Percentiles rank a stretch among this genome's conserved stretches.
Conservation (phyloP, 352 stramenopile species). For the Phytopythium montanum region DNA sequence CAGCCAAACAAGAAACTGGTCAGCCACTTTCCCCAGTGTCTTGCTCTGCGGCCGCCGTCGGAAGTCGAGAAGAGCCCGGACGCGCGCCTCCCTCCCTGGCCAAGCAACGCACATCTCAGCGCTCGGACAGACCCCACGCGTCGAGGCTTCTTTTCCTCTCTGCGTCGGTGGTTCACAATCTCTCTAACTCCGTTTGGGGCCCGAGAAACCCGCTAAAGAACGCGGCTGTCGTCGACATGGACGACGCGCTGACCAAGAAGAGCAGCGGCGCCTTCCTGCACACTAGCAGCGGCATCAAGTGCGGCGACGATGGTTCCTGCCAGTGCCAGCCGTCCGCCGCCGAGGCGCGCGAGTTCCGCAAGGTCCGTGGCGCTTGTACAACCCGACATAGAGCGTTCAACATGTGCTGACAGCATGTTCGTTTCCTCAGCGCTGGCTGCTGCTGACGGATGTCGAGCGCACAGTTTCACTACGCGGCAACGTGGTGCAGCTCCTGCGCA, state of each 20-base stretch:
- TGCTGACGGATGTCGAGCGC: conserved; percentile 77
- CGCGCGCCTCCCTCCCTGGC: background rate
- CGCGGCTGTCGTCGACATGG: background rate
- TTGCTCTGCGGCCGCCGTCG: background rate
- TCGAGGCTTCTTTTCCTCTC: background rate
- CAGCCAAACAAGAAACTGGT: conserved; percentile 5
- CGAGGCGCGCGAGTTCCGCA: conserved; percentile 79
- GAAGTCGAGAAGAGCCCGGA: background rate
- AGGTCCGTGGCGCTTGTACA: conserved; percentile 27
- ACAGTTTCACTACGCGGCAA: conserved; percentile 61
- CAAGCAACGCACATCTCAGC: background rate
- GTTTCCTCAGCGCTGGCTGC: conserved; percentile 51
- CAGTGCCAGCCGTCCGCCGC: conserved; percentile 64
- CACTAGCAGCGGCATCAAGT: conserved; percentile 10
- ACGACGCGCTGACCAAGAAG: conserved; percentile 6
- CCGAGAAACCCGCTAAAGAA: background rate
- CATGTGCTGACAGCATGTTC: conserved; percentile 9
- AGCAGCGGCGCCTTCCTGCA: conserved; percentile 4
- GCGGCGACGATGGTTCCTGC: conserved; percentile 22
- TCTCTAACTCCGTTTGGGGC: background rate
- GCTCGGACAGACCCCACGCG: background rate
- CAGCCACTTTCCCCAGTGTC: conserved; percentile 2
- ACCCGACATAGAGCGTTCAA: background rate
- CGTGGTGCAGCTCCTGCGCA: conserved; percentile 68
- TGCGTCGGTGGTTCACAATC: background rate